phyloP scores from a whole-genome alignment of 1,139 yeast species.

The Yamadazyma friedrichii region DNA sequence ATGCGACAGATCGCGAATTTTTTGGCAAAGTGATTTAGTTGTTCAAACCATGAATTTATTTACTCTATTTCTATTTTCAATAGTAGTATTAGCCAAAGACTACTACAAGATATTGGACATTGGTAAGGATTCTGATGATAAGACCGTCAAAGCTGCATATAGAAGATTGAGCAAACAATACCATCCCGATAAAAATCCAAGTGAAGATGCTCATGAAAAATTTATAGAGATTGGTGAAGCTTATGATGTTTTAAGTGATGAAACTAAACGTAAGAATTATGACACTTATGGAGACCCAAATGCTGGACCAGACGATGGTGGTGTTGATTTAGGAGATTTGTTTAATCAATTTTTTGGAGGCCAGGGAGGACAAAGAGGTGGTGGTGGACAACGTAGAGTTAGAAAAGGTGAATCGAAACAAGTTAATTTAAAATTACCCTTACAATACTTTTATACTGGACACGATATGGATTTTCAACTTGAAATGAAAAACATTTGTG shows the following conservation, averaged over 20 bases:
- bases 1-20: slow-evolving; percentile 14
- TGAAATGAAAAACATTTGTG: slow-evolving; percentile 72
- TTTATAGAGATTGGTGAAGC: slow-evolving; percentile 94
- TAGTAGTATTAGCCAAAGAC: slow-evolving; percentile 19
- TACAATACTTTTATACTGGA: slow-evolving; percentile 73
- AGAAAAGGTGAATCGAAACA: slow-evolving; percentile 68
- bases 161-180: slow-evolving; percentile 78
- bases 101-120: slow-evolving; percentile 62
- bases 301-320: slow-evolving; percentile 32
- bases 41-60: slow-evolving; percentile 5
- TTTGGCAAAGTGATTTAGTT: slow-evolving; percentile 34
- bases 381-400: slow-evolving; percentile 30
- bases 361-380: slow-evolving; percentile 40
- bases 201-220: slow-evolving; percentile 78
- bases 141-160: slow-evolving; percentile 85
- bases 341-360: slow-evolving; percentile 79
- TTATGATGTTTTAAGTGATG: slow-evolving; percentile 80
- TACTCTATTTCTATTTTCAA: slow-evolving; percentile 7
- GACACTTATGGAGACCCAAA: slow-evolving; percentile 88
- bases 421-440: slow-evolving; percentile 53
- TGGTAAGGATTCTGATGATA: slow-evolving; percentile 64
- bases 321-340: slow-evolving; percentile 60
- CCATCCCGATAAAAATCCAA: slow-evolving; percentile 92
- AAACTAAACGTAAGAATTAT: slow-evolving; percentile 67
- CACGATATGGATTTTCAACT: slow-evolving; percentile 58